Conservation (phyloP, 768 basidiomycete species). For the Leccinum aurantiacum region DNA sequence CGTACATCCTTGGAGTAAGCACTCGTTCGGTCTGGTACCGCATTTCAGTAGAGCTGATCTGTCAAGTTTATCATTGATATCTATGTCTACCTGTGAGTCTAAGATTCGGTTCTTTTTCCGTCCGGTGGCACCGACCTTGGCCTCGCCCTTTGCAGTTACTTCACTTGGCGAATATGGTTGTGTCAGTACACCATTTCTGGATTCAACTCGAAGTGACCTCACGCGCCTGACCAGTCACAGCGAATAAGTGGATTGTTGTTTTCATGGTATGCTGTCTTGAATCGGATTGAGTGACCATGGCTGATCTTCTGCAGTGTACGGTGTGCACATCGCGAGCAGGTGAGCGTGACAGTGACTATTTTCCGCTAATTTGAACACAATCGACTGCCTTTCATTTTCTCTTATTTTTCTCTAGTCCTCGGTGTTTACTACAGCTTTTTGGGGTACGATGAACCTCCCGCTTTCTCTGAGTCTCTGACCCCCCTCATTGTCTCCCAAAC, state of each 20-base stretch:
- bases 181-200: constrained; percentile 16
- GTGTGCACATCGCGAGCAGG: constrained; percentile 25
- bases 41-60: constrained; percentile 5
- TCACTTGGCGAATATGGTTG: constrained; percentile 30
- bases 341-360: background rate
- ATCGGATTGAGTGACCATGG: background rate
- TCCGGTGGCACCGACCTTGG: background rate
- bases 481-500: background rate
- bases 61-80: constrained; percentile 27
- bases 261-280: constrained; percentile 19
- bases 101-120: background rate
- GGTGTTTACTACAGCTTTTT: constrained; percentile 12
- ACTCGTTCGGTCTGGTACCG: background rate
- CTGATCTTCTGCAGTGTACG: constrained; percentile 9
- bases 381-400: background rate
- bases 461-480: background rate
- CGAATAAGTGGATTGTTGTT: constrained; percentile 12
- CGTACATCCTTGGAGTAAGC: constrained; percentile 26
- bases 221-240: constrained; percentile 16
- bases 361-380: background rate
- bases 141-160: constrained; percentile 18
- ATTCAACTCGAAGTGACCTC: background rate
- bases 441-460: constrained; percentile 13
- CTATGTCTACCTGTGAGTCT: constrained; percentile 25
- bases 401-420: constrained; percentile 8